Percentiles rank a stretch among this genome's conserved stretches.
Conservation (phyloP, 192 early-diverging fungal genomes). For the Umbelopsis sp. region DNA sequence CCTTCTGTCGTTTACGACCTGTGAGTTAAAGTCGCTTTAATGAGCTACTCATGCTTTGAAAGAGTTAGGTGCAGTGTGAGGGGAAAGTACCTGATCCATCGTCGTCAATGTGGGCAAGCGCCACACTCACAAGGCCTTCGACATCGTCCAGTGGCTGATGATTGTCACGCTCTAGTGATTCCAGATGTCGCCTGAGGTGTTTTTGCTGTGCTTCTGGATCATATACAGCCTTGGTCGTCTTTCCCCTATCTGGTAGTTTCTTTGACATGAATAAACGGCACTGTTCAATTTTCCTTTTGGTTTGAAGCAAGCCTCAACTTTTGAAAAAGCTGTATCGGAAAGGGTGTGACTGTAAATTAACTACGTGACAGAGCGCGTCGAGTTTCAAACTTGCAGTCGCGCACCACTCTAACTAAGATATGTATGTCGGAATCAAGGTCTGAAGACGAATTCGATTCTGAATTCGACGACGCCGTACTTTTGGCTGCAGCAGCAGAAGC, state of each 20-base stretch:
- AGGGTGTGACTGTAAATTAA: neutral
- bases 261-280: constrained; percentile 20
- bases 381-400: neutral
- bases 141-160: constrained; percentile 53
- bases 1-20: constrained; percentile 1
- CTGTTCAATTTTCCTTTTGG: neutral
- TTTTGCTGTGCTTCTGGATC: constrained; percentile 41
- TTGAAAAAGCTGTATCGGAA: neutral
- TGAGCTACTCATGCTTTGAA: neutral
- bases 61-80: neutral
- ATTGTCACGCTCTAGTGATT: constrained; percentile 58
- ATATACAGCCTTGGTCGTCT: neutral
- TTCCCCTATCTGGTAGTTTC: constrained; percentile 9
- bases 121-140: constrained; percentile 50
- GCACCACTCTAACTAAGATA: neutral
- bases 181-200: constrained; percentile 49
- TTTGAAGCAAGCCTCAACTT: neutral
- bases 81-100: constrained; percentile 17
- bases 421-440: constrained; percentile 6
- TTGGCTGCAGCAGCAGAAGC: constrained; percentile 4
- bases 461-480: neutral
- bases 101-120: constrained; percentile 45
- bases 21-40: neutral
- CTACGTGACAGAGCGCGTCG: neutral
- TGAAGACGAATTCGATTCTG: constrained; percentile 16